A percentile compares a stretch with the other conserved stretches of the same genome.
phyloP scores from a whole-genome alignment of 495 filamentous ascomycete species.

The Haplographium delicatum region DNA sequence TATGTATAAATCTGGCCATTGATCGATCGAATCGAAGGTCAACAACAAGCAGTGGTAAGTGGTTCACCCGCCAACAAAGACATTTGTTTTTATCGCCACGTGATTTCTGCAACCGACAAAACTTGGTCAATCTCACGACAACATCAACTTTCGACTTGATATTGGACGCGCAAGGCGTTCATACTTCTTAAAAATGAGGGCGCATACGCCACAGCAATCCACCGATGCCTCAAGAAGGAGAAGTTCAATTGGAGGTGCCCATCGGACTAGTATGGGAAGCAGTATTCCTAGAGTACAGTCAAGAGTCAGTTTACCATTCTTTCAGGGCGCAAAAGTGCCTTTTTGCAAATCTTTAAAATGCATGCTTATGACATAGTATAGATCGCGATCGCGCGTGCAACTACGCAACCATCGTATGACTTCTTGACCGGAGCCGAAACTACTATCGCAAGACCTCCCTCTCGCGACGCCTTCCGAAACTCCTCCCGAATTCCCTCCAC shows the following conservation, averaged over 20 bases:
- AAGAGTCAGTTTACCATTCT: slow-evolving; percentile 34
- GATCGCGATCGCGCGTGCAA: slow-evolving; percentile 33
- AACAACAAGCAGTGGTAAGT: no score
- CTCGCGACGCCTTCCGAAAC: slow-evolving; percentile 31
- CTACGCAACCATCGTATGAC: slow-evolving; percentile 56
- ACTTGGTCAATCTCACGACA: neutral
- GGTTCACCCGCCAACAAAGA: slow-evolving; percentile 12
- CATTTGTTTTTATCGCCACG: slow-evolving; percentile 11
- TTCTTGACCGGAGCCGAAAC: slow-evolving; percentile 49
- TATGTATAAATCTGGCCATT: no score
- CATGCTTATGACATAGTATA: slow-evolving; percentile 9
- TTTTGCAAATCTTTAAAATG: neutral
- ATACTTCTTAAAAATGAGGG: slow-evolving; percentile 11
- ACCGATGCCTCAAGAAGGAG: slow-evolving; percentile 15
- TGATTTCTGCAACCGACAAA: slow-evolving; percentile 2
- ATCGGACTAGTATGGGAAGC: slow-evolving; percentile 23
- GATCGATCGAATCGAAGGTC: no score
- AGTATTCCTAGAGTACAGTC: slow-evolving; percentile 28
- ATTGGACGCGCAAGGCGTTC: slow-evolving; percentile 5
- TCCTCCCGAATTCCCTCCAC: slow-evolving; percentile 24
- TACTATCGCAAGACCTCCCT: slow-evolving; percentile 28
- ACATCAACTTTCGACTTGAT: neutral
- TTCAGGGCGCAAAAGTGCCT: neutral
- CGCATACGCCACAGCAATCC: slow-evolving; percentile 18
- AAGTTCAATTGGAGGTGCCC: slow-evolving; percentile 12